Conservation (phyloP, 2,329 filamentous ascomycete genomes). For the Aspergillus ruber region DNA sequence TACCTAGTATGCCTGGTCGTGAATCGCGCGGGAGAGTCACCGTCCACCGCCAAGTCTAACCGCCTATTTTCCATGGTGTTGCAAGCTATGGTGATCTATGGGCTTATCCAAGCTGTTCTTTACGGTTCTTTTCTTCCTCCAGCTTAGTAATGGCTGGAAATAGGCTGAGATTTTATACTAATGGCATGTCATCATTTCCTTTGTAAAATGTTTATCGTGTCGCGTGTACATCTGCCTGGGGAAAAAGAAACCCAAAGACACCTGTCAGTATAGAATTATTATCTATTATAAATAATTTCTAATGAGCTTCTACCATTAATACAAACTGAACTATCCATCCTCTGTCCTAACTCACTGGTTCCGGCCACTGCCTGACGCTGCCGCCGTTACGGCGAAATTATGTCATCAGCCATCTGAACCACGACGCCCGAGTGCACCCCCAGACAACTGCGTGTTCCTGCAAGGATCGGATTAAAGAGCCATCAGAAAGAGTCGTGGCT, state of each 20-base stretch:
- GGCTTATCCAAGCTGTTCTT: conserved; percentile 70
- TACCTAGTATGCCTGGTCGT: conserved; percentile 54
- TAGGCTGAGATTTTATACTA: background rate
- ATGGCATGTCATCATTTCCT: background rate
- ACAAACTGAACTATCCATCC: no score
- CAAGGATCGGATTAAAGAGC: conserved; percentile 4
- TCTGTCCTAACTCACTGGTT: background rate
- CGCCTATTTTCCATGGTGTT: conserved; percentile 38
- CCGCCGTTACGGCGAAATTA: conserved; percentile 19
- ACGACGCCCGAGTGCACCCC: conserved; percentile 6
- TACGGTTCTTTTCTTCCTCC: conserved; percentile 90
- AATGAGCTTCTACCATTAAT: no score
- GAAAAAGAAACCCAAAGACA: background rate
- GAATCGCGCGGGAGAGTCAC: conserved; percentile 10
- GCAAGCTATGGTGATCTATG: conserved; percentile 73
- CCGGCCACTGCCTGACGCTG: conserved; percentile 12
- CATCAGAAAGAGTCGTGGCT: background rate
- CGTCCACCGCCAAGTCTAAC: conserved; percentile 8
- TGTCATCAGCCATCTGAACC: conserved; percentile 19
- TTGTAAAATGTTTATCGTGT: no score
- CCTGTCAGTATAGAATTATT: no score
- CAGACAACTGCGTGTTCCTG: conserved; percentile 5
- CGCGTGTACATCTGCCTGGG: no score
- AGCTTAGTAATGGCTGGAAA: conserved; percentile 46
- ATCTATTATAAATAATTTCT: no score